Evolutionary conservation across 2,329 filamentous ascomycete species (phyloP), one percentile per base, ranked within the genome.

Genomic region (Cladosporium oxysporum): DNA sequence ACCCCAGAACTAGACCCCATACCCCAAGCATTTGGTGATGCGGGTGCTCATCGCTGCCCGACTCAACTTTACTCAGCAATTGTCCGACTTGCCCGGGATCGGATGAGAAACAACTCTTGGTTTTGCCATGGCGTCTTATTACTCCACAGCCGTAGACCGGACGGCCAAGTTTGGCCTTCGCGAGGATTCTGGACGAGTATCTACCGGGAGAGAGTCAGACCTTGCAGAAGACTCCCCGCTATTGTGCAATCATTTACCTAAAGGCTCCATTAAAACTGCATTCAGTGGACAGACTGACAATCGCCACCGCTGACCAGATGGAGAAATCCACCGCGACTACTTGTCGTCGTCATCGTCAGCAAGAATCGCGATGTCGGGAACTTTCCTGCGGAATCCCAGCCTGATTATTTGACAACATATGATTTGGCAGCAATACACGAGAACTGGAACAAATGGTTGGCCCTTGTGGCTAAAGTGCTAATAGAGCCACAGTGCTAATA

Each of bases 1-100:
- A 59, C 57, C 57, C 57, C 57, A 59, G 37, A 59, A 12, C 37
- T 59, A 47, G 57, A 59, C 57, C 37, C 57, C 57, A 58, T 41
- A 58, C 55, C 55, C 31, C 55, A 41, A 23, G 33, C n/a, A 11
- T 23, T 23, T 23, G 33, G 28, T 29, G 49, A 52, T 58, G 55
- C 21, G 33, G 26, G 26, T 18, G 23, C 3, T n/a, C 28, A 33
- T 33, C 14, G 28, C 16, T 55, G 52, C 52, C 52, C 28, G 52
- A 55, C 52, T 31, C 11, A n/a, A 55, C 16, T 11, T 55, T 21
- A 23, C 28, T n/a, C 16, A 55, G 52, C 52, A 33, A 33, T 31
- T 55, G 28, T 23, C 52, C 52, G 28, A 6, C 1, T 21, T 55
- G 14, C 31, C 26, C 26, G 50, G 50, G 16, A 53, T 29, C 50